Conservation (phyloP, 306 rosid genomes). For the Prunus campanulata region DNA sequence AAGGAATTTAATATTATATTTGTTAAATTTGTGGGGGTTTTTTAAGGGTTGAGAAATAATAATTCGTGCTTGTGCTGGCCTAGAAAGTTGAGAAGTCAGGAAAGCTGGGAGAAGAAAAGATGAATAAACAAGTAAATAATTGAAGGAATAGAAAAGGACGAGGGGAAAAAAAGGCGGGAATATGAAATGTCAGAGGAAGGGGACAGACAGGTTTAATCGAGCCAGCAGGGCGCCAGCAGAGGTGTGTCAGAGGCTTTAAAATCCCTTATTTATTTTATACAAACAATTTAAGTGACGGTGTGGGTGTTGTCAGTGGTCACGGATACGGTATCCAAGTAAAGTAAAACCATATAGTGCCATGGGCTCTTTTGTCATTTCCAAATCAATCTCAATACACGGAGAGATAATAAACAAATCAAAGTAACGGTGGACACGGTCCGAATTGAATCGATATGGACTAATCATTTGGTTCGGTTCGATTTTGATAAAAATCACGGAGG, state of each 20-base stretch:
- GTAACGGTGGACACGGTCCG: too few species aligned
- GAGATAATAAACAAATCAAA: too few species aligned
- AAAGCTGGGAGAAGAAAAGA: neutral
- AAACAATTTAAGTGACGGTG: neutral
- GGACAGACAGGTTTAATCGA: conserved; percentile 7
- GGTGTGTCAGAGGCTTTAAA: conserved; percentile 30
- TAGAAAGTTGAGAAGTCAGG: neutral
- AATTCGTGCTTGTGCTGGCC: neutral
- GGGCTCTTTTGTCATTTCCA: too few species aligned
- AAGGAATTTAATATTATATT: neutral
- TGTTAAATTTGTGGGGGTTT: neutral
- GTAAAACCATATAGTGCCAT: neutral
- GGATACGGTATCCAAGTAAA: neutral
- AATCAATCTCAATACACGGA: too few species aligned
- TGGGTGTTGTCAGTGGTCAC: neutral
- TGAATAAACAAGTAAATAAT: neutral
- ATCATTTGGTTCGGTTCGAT: too few species aligned
- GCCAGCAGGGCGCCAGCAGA: conserved; percentile 22
- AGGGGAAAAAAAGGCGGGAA: neutral
- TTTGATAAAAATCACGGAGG: too few species aligned
- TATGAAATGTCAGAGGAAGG: neutral
- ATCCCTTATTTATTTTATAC: neutral
- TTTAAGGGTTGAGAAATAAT: neutral
- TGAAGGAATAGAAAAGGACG: neutral
- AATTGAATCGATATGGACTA: too few species aligned